phyloP scores from a whole-genome alignment of 345 rosid genomes.

The Lenwebbia sp. region DNA sequence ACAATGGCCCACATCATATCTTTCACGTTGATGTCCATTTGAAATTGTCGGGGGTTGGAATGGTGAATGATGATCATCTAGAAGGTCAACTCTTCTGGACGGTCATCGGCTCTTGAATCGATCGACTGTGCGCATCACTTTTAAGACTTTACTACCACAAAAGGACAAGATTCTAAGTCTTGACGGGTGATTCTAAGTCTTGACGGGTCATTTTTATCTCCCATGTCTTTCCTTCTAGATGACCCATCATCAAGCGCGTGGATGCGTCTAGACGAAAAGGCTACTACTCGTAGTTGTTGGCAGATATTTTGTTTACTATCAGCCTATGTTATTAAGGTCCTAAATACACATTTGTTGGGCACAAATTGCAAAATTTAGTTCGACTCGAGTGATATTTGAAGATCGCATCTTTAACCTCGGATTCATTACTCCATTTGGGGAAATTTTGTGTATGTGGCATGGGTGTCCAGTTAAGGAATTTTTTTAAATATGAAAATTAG shows the following conservation, averaged over 20 bases:
- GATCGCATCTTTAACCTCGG: not conserved
- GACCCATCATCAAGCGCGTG: not conserved
- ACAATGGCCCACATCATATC: not conserved
- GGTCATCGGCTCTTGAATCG: not conserved
- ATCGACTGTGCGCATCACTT: not conserved
- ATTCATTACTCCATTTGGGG: too few species aligned
- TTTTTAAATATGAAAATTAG: too few species aligned
- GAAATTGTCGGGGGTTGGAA: not conserved
- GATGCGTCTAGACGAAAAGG: not conserved
- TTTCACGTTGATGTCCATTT: not conserved
- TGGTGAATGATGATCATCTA: not conserved
- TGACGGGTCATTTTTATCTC: not conserved
- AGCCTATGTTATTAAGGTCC: not conserved
- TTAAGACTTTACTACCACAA: not conserved
- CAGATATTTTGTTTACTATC: not conserved
- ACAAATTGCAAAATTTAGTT: not conserved
- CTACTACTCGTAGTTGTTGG: too few species aligned
- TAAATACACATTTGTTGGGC: not conserved
- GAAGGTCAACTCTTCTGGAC: not conserved
- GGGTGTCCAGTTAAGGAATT: too few species aligned
- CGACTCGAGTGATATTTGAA: not conserved
- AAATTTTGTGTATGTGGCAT: not conserved
- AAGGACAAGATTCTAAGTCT: not conserved
- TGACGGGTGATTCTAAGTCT: not conserved
- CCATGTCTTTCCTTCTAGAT: not conserved